These are phyloP conservation scores for Ganoderma meredithae DNA, from an alignment of 1,284 basidiomycete genomes.

Conservation along the genomic window DNA sequence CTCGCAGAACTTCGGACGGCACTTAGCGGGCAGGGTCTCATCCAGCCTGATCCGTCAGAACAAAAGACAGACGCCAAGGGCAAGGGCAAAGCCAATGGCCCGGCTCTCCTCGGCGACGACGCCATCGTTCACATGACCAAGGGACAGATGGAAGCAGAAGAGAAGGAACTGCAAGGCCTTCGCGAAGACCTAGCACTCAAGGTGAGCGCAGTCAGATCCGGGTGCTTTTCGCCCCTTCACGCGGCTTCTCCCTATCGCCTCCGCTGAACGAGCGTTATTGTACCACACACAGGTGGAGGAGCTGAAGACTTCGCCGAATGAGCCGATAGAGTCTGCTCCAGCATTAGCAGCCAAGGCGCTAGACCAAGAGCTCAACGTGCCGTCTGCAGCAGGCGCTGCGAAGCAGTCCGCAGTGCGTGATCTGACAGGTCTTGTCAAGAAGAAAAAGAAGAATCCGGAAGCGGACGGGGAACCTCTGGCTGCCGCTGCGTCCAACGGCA, in stretches of 20 bases:
- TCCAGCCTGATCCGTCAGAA: conserved; percentile 38
- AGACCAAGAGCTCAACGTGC: conserved; percentile 68
- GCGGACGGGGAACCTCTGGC: conserved; percentile 32
- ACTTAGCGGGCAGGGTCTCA: conserved; percentile 50
- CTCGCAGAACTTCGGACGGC: conserved; percentile 69
- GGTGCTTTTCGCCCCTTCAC: background rate
- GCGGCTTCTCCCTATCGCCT: background rate
- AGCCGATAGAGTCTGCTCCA: conserved; percentile 62
- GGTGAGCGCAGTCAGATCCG: conserved; percentile 49
- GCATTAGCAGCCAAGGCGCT: conserved; percentile 72
- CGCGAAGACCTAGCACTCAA: conserved; percentile 84
- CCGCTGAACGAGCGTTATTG: conserved; percentile 4
- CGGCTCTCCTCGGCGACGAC: conserved; percentile 56
- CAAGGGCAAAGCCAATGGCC: conserved; percentile 66
- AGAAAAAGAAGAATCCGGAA: conserved; percentile 77
- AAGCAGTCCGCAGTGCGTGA: conserved; percentile 68
- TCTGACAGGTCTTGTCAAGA: conserved; percentile 82
- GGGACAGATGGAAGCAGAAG: conserved; percentile 75
- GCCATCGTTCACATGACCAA: conserved; percentile 67
- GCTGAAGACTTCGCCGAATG: conserved; percentile 79
- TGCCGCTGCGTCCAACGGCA: conserved; percentile 38
- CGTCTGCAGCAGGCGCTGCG: conserved; percentile 36
- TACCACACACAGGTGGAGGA: conserved; percentile 74
- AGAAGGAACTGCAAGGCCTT: conserved; percentile 79
- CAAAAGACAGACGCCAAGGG: conserved; percentile 60